Percentiles rank a stretch among this genome's conserved stretches.
Evolutionary conservation across 1,139 yeast genomes (phyloP).

Genomic region (Kurtzmaniella quercitrusa): DNA sequence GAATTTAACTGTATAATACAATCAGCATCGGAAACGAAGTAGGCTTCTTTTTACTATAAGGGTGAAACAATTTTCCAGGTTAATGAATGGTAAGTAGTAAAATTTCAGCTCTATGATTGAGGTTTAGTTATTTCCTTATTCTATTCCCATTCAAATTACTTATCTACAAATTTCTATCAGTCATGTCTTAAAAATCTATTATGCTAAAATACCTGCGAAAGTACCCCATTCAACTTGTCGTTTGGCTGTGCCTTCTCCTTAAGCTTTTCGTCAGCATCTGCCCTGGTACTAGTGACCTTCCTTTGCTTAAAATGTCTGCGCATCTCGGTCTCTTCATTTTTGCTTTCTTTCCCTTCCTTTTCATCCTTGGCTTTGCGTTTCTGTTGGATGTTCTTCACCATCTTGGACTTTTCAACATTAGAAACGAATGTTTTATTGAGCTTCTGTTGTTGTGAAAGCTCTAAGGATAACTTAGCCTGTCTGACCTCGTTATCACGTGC

Average conservation of each 20-base stretch:
- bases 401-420: constrained; percentile 84
- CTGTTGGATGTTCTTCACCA: constrained; percentile 63
- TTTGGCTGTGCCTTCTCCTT: constrained; percentile 43
- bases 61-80: not conserved
- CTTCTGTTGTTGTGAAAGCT: constrained; percentile 83
- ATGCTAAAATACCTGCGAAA: constrained; percentile 29
- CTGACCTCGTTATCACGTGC: constrained; percentile 87
- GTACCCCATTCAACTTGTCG: constrained; percentile 43
- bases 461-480: constrained; percentile 82
- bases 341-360: constrained; percentile 10
- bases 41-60: not conserved
- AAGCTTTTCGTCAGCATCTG: constrained; percentile 50
- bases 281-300: constrained; percentile 58
- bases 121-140: no score
- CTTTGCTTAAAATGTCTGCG: constrained; percentile 62
- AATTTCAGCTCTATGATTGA: no score
- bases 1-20: not conserved
- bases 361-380: constrained; percentile 37
- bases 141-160: no score
- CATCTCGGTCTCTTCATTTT: constrained; percentile 25
- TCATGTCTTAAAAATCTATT: not conserved
- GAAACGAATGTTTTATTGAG: constrained; percentile 78
- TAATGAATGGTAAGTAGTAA: no score
- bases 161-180: no score
- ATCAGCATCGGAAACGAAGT: not conserved